Evolutionary conservation across 768 basidiomycete species (phyloP), one percentile per base, ranked within the genome.

Genomic region (Boletus edulis): DNA sequence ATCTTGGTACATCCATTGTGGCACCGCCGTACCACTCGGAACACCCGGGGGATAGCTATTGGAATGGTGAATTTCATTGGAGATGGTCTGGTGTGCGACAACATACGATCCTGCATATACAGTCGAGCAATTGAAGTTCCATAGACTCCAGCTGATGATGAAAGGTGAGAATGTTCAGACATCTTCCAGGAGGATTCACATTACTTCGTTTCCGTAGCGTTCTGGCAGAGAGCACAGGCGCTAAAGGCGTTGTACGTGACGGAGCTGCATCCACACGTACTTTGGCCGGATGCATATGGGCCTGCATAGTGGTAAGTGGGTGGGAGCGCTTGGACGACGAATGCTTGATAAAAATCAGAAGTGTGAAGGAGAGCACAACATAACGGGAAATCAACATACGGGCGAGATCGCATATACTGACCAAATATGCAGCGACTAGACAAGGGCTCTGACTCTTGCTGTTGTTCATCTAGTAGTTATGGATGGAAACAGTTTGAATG

Each of bases 1-100:
- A 52, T 83, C 77, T 34, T 80, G 68, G 56, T 78, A 87, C 14
- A 84, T 84, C 85, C 85, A 87, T 12, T 76, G 76, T 10, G 84
- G 85, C 22, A 87, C 74, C 11, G 73, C 69, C 2, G 79, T 73
- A 11, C 76, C 78, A 0, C 60, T 52, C 3, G 85, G 84, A 43
- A 86, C 67, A 18, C 67, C 60, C 14, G 69, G 46, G 0, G 81
- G 79, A 56, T 72, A 84, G 15, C 81, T 81, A 37, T 50, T 18
- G 47, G 11, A 34, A 34, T 24, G 12, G 18, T 59, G 9, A 59
- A 31, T 18, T 18, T 20, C 3, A 20, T 6, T n/a, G 20, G 12
- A 38, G 3, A 15, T 22, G 29, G 29, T 9, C 8, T 2, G 12
- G n/a, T 13, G 52, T 6, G 47, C 24, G 31, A 15, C 1, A 50